Evolutionary conservation across 352 stramenopile species (phyloP), one percentile per base, ranked within the genome.

Genomic region (Globisporangium orthogonon): DNA sequence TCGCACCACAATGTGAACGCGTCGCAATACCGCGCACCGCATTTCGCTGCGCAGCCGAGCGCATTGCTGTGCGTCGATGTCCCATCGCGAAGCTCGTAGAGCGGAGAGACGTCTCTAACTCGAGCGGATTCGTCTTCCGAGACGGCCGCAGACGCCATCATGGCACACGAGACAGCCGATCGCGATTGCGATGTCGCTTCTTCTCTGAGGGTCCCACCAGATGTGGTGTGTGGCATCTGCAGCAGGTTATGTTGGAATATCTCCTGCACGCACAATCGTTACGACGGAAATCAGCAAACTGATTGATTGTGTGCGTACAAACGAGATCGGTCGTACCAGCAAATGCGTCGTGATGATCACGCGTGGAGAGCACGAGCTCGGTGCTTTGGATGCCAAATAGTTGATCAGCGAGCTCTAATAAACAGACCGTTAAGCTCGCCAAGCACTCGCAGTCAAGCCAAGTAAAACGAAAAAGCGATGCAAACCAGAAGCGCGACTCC

Each of bases 341-440:
- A 93, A 76, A 46, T 95, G 86, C 7, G 86, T 94, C 0, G 86
- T 94, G 30, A 95, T 62, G 18, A 95, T 60, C 44, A 89, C 83
- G 13, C 78, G 70, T 11, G 82, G 83, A 50, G 66, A 72, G 11
- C 62, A 63, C 6, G 31, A 30, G 41, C 52, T 52, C 7, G 66
- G 61, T 28, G 65, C 54, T 43, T 65, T 65, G 11, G 55, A 71
- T 28, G 66, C 70, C 6, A 94, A 62, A 51, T 89, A 69, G 50
- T 88, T 86, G 47, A 95, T 79, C 23, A 74, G 48, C 13, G 78
- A 63, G 18, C 67, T 76, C 78, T 88, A 35, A 52, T 14, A 17
- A 60, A 28, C 56, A 65, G 49, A 61, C 62, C 7, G 54, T 43
- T 41, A 23, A 63, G 7, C n/a, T 5, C 18, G 18, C 7, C 2